Base-by-base conservation (phyloP, 176 grass and related monocot species). In the Urochloa ruziziensis region DNA sequence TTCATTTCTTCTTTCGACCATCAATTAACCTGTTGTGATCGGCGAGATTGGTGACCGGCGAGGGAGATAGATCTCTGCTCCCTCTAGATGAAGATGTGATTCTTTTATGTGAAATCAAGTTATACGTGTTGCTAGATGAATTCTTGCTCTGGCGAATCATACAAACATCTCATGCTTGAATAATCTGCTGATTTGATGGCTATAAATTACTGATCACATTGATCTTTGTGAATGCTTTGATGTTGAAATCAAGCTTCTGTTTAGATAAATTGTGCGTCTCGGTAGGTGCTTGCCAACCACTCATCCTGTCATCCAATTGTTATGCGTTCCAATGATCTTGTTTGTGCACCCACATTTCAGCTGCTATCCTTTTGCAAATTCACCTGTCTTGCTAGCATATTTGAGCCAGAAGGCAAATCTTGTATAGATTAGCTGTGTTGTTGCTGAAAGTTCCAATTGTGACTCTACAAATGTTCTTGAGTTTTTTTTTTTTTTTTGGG, bases 91-190 rank as follows among this genome's bases (percentile, higher is more conserved):
- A 59, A 82, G 48, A 61, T 67, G 51, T 7, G 23, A 90, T 90
- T 86, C 39, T 82, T 90, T 82, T 56, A 21, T 49, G 12, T 70
- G 67, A 62, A 83, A 4, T 28, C 12, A 80, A 86, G 74, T 60
- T 79, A 61, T 80, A 90, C n/a, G 2, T 40, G 46, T 73, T 46
- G 10, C 44, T 1, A 32, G 42, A 63, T 42, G 82, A 53, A 13
- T 34, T 86, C 39, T 39, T 17, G 49, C 37, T 57, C 72, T 48
- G 46, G 62, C 57, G 27, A 86, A 69, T 39, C 57, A 46, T 73
- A 73, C 25, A 59, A 2, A 44, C 43, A 59, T 83, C 29, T 49
- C 11, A 63, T 65, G 59, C 34, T 83, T 18, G 13, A 72, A 90
- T 78, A 82, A 59, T 86, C 2, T 28, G 17, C 19, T 72, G 36